Evolutionary conservation across 306 rosid genomes (phyloP).

Genomic region (Senna siamea): DNA sequence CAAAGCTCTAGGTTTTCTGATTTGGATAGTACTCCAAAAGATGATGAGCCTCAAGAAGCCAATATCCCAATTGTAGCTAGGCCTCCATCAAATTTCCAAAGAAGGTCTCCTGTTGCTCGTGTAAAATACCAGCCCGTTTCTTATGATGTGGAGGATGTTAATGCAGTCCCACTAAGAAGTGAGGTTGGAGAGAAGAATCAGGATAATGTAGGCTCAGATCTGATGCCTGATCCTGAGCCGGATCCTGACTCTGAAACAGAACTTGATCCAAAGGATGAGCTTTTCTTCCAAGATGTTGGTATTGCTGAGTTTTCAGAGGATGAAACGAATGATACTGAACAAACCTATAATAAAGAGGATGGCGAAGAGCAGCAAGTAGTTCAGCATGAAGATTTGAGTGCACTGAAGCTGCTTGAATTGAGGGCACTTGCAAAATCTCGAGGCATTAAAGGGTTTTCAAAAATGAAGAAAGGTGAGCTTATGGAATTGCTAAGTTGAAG

Average conservation of each 20-base stretch:
- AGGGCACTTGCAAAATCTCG: slow-evolving; percentile 86
- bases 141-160: slow-evolving; percentile 43
- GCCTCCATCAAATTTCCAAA: slow-evolving; percentile 82
- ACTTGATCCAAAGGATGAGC: slow-evolving; percentile 49
- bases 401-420: slow-evolving; percentile 73
- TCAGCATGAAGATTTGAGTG: slow-evolving; percentile 61
- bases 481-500: slow-evolving; percentile 60
- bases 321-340: slow-evolving; percentile 53
- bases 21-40: slow-evolving; percentile 53
- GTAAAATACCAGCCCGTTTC: slow-evolving; percentile 60
- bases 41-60: slow-evolving; percentile 58
- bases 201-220: slow-evolving; percentile 39
- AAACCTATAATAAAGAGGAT: slow-evolving; percentile 40
- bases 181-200: slow-evolving; percentile 44
- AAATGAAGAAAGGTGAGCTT: slow-evolving; percentile 85
- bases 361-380: slow-evolving; percentile 39
- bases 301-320: slow-evolving; percentile 56
- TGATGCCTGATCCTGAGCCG: slow-evolving; percentile 46
- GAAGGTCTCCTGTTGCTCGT: slow-evolving; percentile 86
- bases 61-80: slow-evolving; percentile 47
- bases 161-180: slow-evolving; percentile 36
- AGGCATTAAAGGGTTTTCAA: slow-evolving; percentile 82
- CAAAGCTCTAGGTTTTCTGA: slow-evolving; percentile 49
- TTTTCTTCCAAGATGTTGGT: slow-evolving; percentile 46
- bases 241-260: slow-evolving; percentile 26